Conservation (phyloP, 495 filamentous ascomycete genomes). For the Bryoglossum gracile region DNA sequence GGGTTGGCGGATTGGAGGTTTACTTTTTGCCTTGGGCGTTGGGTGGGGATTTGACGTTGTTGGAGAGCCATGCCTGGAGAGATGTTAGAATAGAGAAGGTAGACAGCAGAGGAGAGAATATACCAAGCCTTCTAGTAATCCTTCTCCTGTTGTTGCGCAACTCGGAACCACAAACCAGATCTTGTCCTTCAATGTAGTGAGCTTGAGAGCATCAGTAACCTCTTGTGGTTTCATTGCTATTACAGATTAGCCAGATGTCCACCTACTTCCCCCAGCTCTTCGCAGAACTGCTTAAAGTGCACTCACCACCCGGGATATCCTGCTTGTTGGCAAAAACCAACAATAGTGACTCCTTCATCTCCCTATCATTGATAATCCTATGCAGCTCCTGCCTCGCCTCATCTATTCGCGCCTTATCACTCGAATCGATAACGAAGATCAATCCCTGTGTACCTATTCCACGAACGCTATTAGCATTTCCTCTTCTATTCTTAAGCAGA, state of each 20-base stretch:
- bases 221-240: slow-evolving; percentile 81
- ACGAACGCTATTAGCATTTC: slow-evolving; percentile 7
- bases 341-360: slow-evolving; percentile 95
- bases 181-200: slow-evolving; percentile 82
- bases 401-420: slow-evolving; percentile 76
- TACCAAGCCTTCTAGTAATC: slow-evolving; percentile 88
- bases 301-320: slow-evolving; percentile 78
- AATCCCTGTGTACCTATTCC: slow-evolving; percentile 80
- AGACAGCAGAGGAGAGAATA: slow-evolving; percentile 25
- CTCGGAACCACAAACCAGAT: slow-evolving; percentile 95
- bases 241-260: background rate
- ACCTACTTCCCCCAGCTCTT: background rate
- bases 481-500: background rate
- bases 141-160: slow-evolving; percentile 88
- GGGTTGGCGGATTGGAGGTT: too few relatives aligned
- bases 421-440: slow-evolving; percentile 95
- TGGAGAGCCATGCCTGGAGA: slow-evolving; percentile 74
- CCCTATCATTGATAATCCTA: slow-evolving; percentile 91
- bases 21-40: slow-evolving; percentile 42
- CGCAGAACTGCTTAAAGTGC: too few relatives aligned
- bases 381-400: slow-evolving; percentile 87
- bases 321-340: slow-evolving; percentile 99
- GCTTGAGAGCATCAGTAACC: slow-evolving; percentile 75
- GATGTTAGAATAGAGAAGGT: background rate
- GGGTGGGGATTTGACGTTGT: slow-evolving; percentile 78